Percentiles rank a stretch among this genome's conserved stretches.
Conservation (phyloP, 768 basidiomycete species). For the Butyriboletus loyo region DNA sequence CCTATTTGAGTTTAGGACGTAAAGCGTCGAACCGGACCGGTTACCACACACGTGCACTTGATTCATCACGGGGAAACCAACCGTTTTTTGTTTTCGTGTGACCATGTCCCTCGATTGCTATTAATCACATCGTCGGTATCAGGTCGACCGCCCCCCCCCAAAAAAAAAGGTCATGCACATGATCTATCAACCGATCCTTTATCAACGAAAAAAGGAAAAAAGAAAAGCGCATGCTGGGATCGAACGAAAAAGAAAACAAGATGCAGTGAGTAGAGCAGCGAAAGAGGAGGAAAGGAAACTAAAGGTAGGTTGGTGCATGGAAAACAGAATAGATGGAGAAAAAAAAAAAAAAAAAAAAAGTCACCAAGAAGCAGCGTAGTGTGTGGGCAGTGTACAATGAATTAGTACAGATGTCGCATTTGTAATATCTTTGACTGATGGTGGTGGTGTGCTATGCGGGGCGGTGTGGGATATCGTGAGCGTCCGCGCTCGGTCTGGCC, state of each 20-base stretch:
- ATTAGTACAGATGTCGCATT: constrained; percentile 13
- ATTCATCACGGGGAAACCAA: too few species aligned
- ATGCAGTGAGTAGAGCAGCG: background rate
- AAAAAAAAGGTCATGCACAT: background rate
- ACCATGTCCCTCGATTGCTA: too few species aligned
- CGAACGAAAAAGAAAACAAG: background rate
- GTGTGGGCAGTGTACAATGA: constrained; percentile 1
- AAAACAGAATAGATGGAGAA: background rate
- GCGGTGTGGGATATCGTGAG: constrained; percentile 2
- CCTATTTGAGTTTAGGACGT: too few species aligned
- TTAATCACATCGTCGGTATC: background rate
- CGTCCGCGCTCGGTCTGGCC: constrained; percentile 1
- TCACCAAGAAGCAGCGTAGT: background rate
- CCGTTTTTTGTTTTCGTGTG: too few species aligned
- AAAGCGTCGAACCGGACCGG: too few species aligned
- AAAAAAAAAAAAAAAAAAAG: background rate
- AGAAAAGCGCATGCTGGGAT: background rate
- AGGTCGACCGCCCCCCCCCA: too few species aligned
- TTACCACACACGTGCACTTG: too few species aligned
- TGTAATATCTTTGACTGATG: constrained; percentile 6
- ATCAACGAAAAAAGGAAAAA: background rate
- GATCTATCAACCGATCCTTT: background rate
- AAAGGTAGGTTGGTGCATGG: background rate
- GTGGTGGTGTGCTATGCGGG: background rate
- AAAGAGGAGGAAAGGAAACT: background rate